phyloP scores from a whole-genome alignment of 768 basidiomycete genomes.

The Tephrocybe sp. region DNA sequence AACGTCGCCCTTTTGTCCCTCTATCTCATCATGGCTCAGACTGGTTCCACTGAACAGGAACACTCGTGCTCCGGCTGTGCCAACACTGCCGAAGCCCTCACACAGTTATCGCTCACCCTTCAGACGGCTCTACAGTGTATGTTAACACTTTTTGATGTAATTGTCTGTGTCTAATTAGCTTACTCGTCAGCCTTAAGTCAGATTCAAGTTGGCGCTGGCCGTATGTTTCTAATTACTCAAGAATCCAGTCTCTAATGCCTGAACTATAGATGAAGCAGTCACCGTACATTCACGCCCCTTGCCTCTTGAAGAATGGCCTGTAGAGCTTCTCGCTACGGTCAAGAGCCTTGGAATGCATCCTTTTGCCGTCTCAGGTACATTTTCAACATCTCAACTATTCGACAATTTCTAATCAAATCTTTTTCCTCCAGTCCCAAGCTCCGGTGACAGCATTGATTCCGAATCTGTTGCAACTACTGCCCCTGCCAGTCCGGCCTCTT shows the following conservation, averaged over 20 bases:
- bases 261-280: neutral
- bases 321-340: neutral
- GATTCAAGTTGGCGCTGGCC: neutral
- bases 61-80: neutral
- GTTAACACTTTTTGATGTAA: neutral
- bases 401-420: neutral
- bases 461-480: neutral
- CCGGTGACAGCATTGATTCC: neutral
- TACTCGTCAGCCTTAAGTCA: neutral
- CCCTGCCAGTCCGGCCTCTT: neutral
- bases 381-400: neutral
- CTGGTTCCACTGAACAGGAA: too few species aligned
- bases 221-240: neutral
- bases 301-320: neutral
- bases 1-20: neutral
- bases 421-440: neutral
- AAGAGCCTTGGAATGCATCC: neutral
- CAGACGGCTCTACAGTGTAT: neutral
- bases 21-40: neutral
- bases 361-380: neutral
- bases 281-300: neutral
- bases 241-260: too few species aligned
- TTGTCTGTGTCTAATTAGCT: neutral
- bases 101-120: neutral
- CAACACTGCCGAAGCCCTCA: neutral